Percentiles rank a stretch among this genome's conserved stretches.
phyloP scores from a whole-genome alignment of 2,329 filamentous ascomycete species.

The Orbilia oligospora region DNA sequence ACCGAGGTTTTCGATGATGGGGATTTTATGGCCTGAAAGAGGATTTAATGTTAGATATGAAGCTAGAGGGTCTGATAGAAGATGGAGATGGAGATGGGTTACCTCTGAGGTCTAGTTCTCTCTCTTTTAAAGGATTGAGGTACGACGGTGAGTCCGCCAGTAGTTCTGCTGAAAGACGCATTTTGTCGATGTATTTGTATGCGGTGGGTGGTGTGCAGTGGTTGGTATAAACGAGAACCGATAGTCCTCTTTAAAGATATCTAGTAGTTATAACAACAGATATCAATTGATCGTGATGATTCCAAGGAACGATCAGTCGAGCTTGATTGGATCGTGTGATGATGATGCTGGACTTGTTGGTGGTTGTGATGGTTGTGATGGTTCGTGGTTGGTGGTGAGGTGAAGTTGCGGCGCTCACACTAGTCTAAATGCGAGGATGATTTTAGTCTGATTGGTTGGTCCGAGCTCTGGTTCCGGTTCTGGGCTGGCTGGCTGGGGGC shows the following conservation, averaged over 20 bases:
- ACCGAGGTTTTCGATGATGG: constrained; percentile 96
- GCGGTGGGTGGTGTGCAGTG: no score
- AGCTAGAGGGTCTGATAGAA: constrained; percentile 17
- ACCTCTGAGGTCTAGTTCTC: constrained; percentile 99
- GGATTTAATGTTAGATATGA: constrained; percentile 63
- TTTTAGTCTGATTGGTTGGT: constrained; percentile 36
- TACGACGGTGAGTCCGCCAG: constrained; percentile 96
- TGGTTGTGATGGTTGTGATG: constrained; percentile 2
- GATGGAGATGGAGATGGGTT: constrained; percentile 69
- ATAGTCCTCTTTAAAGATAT: not conserved
- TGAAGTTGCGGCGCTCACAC: constrained; percentile 8
- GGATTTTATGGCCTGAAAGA: constrained; percentile 91
- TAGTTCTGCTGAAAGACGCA: constrained; percentile 96
- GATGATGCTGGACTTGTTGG: constrained; percentile 21
- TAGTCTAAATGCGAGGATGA: not conserved
- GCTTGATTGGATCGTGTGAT: constrained; percentile 13
- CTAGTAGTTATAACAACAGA: not conserved
- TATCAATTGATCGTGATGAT: constrained; percentile 3
- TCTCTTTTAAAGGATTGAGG: constrained; percentile 98
- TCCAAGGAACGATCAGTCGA: constrained; percentile 1
- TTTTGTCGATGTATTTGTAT: constrained; percentile 68
- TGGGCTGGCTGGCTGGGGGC: no score
- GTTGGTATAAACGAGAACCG: constrained; percentile 4
- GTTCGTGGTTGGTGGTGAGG: constrained; percentile 3
- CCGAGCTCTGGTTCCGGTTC: constrained; percentile 29